Base-by-base conservation (phyloP, 139 green algal genomes). In the Chlorella sp. region DNA sequence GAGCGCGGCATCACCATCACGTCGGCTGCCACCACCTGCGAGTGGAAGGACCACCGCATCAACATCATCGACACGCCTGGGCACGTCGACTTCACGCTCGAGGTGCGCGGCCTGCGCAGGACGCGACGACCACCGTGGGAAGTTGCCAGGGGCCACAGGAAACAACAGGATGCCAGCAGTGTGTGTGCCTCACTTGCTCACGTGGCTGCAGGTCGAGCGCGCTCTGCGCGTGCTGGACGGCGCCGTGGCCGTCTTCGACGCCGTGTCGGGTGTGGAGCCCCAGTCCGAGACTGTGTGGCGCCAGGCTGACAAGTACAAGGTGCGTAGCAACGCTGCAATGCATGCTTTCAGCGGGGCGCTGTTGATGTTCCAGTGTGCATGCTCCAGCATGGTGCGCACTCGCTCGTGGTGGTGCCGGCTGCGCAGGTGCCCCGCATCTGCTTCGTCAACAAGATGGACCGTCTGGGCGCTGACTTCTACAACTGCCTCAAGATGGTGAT, bases 361-460 rank as follows among this genome's bases (percentile, higher is more conserved):
- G n/a, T n/a, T n/a, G n/a, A n/a, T n/a, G n/a, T n/a, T n/a, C n/a
- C n/a, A n/a, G n/a, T n/a, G n/a, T n/a, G n/a, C n/a, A n/a, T n/a
- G n/a, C n/a, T n/a, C n/a, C n/a, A n/a, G n/a, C n/a, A n/a, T n/a
- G n/a, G n/a, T n/a, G n/a, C n/a, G n/a, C n/a, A n/a, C n/a, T n/a
- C n/a, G n/a, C n/a, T n/a, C n/a, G n/a, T n/a, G n/a, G n/a, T n/a
- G n/a, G n/a, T n/a, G 26, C n/a, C 4, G 59, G 5, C 59, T 10
- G 4, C 59, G n/a, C 55, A 76, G 74, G 74, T 97, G 61, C 93
- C 87, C 2, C 90, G 96, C 70, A 93, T 99, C 82, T 97, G 92
- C 86, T 99, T 98, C 73, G 93, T 99, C 24, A 99, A 99, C 92
- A 99, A 99, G 90, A 99, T 99, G 96, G 96, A 99, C 87, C 87